Base-by-base conservation (phyloP, 345 rosid species). In the Eucalyptus shirleyi region DNA sequence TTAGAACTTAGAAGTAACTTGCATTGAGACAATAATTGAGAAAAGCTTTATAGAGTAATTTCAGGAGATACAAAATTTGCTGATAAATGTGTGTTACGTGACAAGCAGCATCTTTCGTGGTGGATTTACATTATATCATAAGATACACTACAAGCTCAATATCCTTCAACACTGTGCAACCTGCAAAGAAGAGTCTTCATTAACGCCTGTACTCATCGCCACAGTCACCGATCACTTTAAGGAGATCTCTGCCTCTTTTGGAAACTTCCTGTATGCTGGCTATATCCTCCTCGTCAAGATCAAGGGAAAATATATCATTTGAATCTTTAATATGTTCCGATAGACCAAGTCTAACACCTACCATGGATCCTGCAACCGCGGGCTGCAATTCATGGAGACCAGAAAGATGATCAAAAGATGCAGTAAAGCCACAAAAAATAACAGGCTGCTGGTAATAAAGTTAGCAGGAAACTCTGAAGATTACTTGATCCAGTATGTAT, bases 331-430 rank as follows among this genome's bases (percentile, higher is more conserved):
- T 94, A 89, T 96, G 98, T 81, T 97, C 98, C 1, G 98, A 89
- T 87, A 97, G 92, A 59, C 99, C 99, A 8, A 97, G 97, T 86
- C 99, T 94, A 86, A 96, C 99, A 14, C 99, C 99, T 72, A 96
- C 91, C 99, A 97, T 96, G 49, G 99, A 97, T 93, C 99, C 99
- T 8, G 93, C 99, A 32, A 97, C 99, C 19, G 94, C 96, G 56
- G 94, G 96, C 99, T 97, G 96, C 49, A 77, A 86, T 90, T 80
- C 50, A 77, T 5, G 4, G 83, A 77, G 83, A 77, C 28, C 83
- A 40, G 83, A 77, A 77, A 77, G 47, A 40, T 40, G 83, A 40
- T 77, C 47, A 77, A 77, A 77, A 37, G 83, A 77, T 77, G 47
- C 28, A 55, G 16, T 23, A 8, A 86, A 34, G 28, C 45, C 62